Conservation (phyloP, 73 alveolate genomes). For the Durusdinium trenchii region DNA sequence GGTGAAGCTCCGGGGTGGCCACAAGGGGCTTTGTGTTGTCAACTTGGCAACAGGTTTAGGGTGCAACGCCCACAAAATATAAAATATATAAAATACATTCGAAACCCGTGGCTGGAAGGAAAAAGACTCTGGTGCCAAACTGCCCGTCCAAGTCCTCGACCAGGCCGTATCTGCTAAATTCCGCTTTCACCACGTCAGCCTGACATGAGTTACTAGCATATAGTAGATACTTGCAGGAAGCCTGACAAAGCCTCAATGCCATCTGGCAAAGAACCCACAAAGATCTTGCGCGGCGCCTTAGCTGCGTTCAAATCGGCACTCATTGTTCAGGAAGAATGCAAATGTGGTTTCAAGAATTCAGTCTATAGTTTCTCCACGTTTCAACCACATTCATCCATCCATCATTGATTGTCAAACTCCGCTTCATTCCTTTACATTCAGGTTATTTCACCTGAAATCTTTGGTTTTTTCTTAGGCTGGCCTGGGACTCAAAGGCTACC, state of each 20-base stretch:
- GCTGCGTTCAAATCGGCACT: neutral
- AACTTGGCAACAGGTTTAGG: too few species aligned
- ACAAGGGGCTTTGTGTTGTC: too few species aligned
- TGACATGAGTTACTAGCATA: neutral
- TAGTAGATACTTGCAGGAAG: neutral
- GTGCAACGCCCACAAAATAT: neutral
- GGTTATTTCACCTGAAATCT: too few species aligned
- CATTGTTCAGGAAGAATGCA: neutral
- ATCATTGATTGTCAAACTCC: too few species aligned
- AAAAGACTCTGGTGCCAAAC: neutral
- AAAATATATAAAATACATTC: neutral
- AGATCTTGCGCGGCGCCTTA: constrained; percentile 81
- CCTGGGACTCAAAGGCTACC: neutral
- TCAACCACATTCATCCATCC: too few species aligned
- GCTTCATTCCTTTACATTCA: too few species aligned
- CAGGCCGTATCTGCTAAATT: constrained; percentile 42
- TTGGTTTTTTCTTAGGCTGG: neutral
- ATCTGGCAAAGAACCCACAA: constrained; percentile 83
- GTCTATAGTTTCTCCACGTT: too few species aligned
- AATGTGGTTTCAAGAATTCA: too few species aligned
- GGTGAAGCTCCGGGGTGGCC: too few species aligned
- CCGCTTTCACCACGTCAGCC: constrained; percentile 25
- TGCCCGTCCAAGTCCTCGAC: neutral
- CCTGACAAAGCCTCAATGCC: constrained; percentile 46
- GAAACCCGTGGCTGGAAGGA: neutral